Base-by-base conservation (phyloP, 179 eudicot species). In the Silene vulgaris region DNA sequence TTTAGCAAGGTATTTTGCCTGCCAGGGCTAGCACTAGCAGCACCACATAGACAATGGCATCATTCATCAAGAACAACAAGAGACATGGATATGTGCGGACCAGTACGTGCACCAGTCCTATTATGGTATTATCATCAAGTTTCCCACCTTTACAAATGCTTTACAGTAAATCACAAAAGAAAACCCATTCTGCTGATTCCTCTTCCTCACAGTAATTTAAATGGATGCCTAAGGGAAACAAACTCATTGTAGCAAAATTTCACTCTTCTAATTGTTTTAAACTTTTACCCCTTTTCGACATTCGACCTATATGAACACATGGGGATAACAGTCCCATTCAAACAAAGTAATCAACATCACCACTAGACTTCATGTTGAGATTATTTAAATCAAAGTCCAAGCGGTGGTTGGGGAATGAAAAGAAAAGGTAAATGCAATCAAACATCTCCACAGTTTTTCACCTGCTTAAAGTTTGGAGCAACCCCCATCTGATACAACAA, bases 381-480 rank as follows among this genome's bases (percentile, higher is more conserved):
- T 16, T 13, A 30, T 13, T 14, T 65, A 13, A 20, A 32, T 37
- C 50, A 17, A 67, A 37, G 7, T n/a, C 23, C 71, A 35, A 32
- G 48, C 12, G 3, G 13, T 14, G 50, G 13, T 45, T 29, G 71
- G 16, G 23, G 37, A 43, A 67, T 32, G 50, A 35, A n/a, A 32
- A 35, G 71, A 20, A 45, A 40, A 43, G 4, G 72, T 43, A 20
- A 40, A 7, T 6, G 12, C 8, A 8, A 45, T n/a, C 45, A 69
- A 21, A 37, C 5, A 23, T 1, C 29, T 3, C 32, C 62, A 50
- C 48, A 23, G 12, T 37, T 63, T 62, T 52, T 83, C 61, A 92
- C 98, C 98, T 94, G 94, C 85, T 90, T 94, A 77, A 90, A 90
- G 74, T 89, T 90, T 80, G 97, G 96, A 67, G 97, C 91, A 84